These are phyloP conservation scores for Dentipellis fragilis DNA, from an alignment of 768 basidiomycete species.

Conservation along the genomic window DNA sequence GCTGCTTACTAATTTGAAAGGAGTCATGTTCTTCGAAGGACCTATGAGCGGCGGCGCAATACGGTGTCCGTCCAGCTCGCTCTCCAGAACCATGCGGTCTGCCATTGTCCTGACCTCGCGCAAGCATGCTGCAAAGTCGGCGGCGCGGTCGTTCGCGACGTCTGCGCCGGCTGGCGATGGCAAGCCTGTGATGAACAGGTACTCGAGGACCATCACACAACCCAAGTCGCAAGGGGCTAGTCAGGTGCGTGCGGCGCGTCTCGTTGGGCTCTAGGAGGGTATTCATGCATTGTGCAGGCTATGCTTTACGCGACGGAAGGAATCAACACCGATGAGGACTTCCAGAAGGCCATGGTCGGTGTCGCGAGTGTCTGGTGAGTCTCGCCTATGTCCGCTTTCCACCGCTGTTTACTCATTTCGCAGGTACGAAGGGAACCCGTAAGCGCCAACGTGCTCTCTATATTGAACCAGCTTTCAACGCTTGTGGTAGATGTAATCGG, in stretches of 20 bases:
- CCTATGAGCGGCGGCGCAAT: not conserved
- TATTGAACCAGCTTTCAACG: not conserved
- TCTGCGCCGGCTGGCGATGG: conserved; percentile 11
- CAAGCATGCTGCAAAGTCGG: conserved; percentile 1
- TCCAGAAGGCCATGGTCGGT: conserved; percentile 95
- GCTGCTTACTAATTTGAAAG: too few relatives aligned
- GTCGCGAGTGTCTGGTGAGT: conserved; percentile 92
- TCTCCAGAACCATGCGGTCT: conserved; percentile 4
- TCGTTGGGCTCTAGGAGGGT: not conserved
- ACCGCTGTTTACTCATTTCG: conserved; percentile 11
- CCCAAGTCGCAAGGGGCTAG: conserved; percentile 94
- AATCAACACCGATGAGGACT: conserved; percentile 68
- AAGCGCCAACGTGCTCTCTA: conserved; percentile 24
- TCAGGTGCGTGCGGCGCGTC: conserved; percentile 41
- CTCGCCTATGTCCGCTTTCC: conserved; percentile 4
- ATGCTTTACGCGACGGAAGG: conserved; percentile 99
- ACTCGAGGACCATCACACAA: conserved; percentile 77
- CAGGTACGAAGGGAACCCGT: conserved; percentile 99
- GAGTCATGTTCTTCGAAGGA: not conserved
- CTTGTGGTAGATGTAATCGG: conserved; percentile 70
- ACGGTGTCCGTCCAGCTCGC: not conserved
- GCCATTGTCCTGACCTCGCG: conserved; percentile 1
- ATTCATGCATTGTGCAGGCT: conserved; percentile 42
- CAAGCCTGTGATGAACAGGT: conserved; percentile 37
- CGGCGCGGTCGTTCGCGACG: conserved; percentile 16